Percentiles rank a stretch among this genome's conserved stretches.
These are phyloP conservation scores for Forsythia suspensa DNA, from an alignment of 257 asterid species.

Conservation along the genomic window DNA sequence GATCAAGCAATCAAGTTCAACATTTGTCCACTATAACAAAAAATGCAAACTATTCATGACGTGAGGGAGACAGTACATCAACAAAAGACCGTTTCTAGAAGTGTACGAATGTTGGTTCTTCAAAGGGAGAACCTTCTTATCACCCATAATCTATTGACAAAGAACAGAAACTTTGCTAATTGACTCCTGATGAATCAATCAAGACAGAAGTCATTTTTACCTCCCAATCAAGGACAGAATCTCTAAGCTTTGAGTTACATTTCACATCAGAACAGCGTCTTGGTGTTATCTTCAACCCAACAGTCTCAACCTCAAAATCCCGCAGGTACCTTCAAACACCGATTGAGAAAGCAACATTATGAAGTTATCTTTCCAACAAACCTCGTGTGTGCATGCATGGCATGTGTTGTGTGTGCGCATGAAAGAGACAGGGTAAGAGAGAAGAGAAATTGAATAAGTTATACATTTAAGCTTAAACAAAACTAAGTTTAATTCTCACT, in stretches of 20 bases:
- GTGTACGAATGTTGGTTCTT: neutral
- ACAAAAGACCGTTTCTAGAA: neutral
- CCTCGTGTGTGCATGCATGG: constrained; percentile 2
- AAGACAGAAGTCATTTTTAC: constrained; percentile 30
- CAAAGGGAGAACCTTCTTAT: neutral
- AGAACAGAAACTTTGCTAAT: neutral
- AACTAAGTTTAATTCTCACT: constrained; percentile 53
- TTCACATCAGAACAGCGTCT: constrained; percentile 70
- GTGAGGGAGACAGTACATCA: neutral
- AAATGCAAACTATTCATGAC: neutral
- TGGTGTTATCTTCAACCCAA: constrained; percentile 83
- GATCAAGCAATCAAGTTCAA: neutral
- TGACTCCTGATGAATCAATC: constrained; percentile 12
- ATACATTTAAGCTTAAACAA: neutral
- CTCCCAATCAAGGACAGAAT: constrained; percentile 99
- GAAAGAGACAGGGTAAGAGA: constrained; percentile 8
- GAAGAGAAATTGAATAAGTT: neutral
- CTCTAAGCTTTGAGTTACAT: constrained; percentile 85
- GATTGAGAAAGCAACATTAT: neutral
- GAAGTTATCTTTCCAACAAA: constrained; percentile 23
- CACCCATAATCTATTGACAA: neutral
- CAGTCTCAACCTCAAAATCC: constrained; percentile 94
- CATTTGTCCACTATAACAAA: neutral
- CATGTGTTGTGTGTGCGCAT: neutral
- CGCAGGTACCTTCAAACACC: constrained; percentile 61